Evolutionary conservation across 768 basidiomycete genomes (phyloP), one percentile per base, ranked within the genome.

Genomic region (Pisolithus marmoratus): DNA sequence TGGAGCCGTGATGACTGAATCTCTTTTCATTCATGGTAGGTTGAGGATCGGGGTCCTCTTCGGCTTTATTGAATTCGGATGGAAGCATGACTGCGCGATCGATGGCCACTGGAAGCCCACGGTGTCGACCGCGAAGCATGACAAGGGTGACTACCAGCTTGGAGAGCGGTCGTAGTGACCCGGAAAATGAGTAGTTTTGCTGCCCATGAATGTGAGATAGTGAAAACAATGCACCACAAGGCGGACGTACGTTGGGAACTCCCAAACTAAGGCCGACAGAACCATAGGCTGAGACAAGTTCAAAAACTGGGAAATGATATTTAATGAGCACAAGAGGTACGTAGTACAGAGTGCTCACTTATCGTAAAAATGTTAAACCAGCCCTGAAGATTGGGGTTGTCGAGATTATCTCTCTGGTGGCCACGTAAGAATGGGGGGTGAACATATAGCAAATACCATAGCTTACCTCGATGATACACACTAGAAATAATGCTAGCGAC

Each of bases 41-140:
- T 6, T 38, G 49, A 7, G 43, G 36, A 14, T 51, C 54, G n/a
- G 29, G 47, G n/a, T 60, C 26, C 19, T 58, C 66, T 37, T 58
- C 41, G n/a, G 34, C 36, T 34, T 65, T 67, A 54, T 74, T 60
- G 53, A 80, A 80, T 52, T 90, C 90, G 34, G 72, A 73, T 1
- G 90, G 92, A 17, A 94, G 75, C 63, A 94, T 76, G 48, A 94
- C 80, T 0, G 93, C 90, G 48, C 93, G 82, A 68, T 93, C 90
- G 44, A 94, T 91, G 8, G 90, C 91, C 20, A 89, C 85, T 0
- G 90, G 90, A 7, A 93, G 72, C 36, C 91, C 90, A 44, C 94
- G 85, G 67, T 97, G 94, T 12, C 92, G 81, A 8, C 94, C 93
- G 52, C 96, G 87, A 54, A 99, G 78, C 91, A 98, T 98, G 58